Conservation (phyloP, 2,329 filamentous ascomycete genomes). For the Myotisia sp. region DNA sequence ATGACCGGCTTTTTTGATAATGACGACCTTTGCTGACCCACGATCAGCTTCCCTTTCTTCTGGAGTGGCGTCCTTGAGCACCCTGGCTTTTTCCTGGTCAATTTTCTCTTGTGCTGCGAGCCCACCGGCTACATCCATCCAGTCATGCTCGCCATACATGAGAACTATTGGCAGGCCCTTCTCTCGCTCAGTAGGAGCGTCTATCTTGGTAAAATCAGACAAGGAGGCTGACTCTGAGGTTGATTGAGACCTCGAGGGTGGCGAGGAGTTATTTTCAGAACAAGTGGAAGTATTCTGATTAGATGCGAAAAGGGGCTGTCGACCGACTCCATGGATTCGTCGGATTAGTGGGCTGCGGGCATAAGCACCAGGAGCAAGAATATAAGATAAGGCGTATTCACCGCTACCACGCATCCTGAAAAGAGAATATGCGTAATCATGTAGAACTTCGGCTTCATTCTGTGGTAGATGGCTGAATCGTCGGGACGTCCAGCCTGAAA, state of each 20-base stretch:
- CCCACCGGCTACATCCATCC: conserved; percentile 92
- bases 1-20: conserved; percentile 59
- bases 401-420: conserved; percentile 86
- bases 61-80: conserved; percentile 40
- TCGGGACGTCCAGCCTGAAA: conserved; percentile 87
- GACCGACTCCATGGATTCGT: conserved; percentile 70
- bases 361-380: conserved; percentile 86
- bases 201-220: conserved; percentile 9
- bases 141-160: conserved; percentile 96
- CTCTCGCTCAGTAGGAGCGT: conserved; percentile 28
- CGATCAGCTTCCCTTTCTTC: conserved; percentile 55
- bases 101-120: conserved; percentile 67
- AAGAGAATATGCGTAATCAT: conserved; percentile 86
- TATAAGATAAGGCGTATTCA: conserved; percentile 83
- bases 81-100: conserved; percentile 48
- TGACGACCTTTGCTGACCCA: conserved; percentile 65
- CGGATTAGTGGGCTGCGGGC: conserved; percentile 77
- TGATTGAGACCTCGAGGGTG: conserved; percentile 12
- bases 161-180: conserved; percentile 71
- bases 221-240: too few species aligned
- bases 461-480: conserved; percentile 78
- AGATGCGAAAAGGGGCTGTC: conserved; percentile 43
- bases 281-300: conserved; percentile 7
- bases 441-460: conserved; percentile 67
- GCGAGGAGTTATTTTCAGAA: conserved; percentile 8